Evolutionary conservation across 179 eudicot genomes (phyloP).

Genomic region (Gypsophila paniculata): DNA sequence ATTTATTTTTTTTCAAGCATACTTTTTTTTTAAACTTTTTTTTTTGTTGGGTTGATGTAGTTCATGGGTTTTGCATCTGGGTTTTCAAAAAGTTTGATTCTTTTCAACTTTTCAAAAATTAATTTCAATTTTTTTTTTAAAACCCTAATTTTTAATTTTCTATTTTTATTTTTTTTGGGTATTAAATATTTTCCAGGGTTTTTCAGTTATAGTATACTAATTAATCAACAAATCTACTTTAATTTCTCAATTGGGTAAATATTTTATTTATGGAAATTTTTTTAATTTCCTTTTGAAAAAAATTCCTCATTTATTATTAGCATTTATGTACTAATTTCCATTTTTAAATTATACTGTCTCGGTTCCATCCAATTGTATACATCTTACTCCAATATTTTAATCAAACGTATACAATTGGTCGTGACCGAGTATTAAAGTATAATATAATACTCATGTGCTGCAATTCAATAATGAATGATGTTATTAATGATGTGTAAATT

Average conservation of each 20-base stretch:
- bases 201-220: neutral
- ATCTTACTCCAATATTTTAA: too few species aligned
- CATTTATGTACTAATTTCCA: neutral
- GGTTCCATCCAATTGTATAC: too few species aligned
- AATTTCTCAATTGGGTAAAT: slow-evolving; percentile 15
- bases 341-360: too few species aligned
- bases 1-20: neutral
- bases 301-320: neutral
- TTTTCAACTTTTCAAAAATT: slow-evolving; percentile 30
- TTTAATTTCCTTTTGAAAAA: slow-evolving; percentile 10
- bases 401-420: too few species aligned
- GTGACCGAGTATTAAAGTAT: too few species aligned
- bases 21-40: neutral
- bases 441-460: too few species aligned
- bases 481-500: slow-evolving; percentile 15
- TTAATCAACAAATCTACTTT: slow-evolving; percentile 17
- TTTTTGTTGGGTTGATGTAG: neutral
- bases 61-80: slow-evolving; percentile 33
- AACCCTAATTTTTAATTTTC: slow-evolving; percentile 25
- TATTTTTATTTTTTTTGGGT: neutral
- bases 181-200: slow-evolving; percentile 15
- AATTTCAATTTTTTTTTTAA: slow-evolving; percentile 3
- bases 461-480: too few species aligned
- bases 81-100: slow-evolving; percentile 23
- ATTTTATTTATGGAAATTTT: slow-evolving; percentile 8